These are phyloP conservation scores for Parastagonospora nodorum DNA, from an alignment of 2,329 filamentous ascomycete genomes.

Conservation along the genomic window DNA sequence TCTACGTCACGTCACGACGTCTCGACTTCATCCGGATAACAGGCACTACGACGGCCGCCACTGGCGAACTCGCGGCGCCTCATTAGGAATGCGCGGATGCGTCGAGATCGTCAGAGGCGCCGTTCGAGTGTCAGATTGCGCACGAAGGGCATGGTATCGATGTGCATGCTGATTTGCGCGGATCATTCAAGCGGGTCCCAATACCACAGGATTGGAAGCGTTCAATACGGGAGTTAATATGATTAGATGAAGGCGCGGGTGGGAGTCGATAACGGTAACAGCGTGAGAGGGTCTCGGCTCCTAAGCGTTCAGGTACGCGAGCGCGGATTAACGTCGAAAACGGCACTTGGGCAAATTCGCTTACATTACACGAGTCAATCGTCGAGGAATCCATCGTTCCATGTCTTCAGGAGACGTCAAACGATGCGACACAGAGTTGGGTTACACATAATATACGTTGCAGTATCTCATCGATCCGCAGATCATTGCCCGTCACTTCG, in stretches of 20 bases:
- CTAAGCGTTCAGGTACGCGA: constrained; percentile 8
- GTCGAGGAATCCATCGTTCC: not conserved
- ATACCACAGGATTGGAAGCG: not conserved
- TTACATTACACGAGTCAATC: not conserved
- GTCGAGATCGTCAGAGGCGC: not conserved
- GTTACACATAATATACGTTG: not conserved
- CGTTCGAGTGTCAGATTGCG: not conserved
- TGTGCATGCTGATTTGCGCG: not conserved
- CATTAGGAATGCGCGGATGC: not conserved
- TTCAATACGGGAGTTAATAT: constrained; percentile 10
- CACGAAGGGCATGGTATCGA: not conserved
- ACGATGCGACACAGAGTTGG: not conserved
- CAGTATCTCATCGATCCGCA: constrained; percentile 3
- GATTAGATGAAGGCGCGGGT: constrained; percentile 6
- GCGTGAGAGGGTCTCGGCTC: not conserved
- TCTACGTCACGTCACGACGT: too few species aligned
- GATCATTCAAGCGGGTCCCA: not conserved
- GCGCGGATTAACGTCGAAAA: not conserved
- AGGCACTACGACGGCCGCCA: too few species aligned
- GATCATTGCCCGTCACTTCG: constrained; percentile 1
- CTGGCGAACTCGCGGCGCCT: not conserved
- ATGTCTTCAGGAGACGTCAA: not conserved
- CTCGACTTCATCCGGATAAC: too few species aligned
- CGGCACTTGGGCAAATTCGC: too few species aligned
- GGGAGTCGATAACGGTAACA: constrained; percentile 3